A percentile compares a stretch with the other conserved stretches of the same genome.
Conservation (phyloP, 2,329 filamentous ascomycete species). For the Cryphonectria japonica region DNA sequence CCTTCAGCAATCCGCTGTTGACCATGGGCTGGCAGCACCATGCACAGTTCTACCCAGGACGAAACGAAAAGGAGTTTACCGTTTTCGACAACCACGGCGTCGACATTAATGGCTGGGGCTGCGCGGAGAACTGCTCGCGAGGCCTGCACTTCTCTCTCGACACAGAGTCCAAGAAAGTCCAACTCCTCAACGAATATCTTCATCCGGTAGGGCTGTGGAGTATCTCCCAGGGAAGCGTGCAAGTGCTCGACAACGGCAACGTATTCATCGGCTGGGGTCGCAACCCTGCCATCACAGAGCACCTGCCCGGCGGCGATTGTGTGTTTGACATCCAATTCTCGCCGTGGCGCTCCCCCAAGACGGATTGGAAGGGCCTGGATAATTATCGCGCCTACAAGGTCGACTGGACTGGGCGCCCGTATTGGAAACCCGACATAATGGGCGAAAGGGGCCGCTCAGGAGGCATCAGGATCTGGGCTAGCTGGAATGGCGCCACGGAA, state of each 20-base stretch:
- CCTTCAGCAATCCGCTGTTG: slow-evolving; percentile 36
- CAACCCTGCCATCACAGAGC: slow-evolving; percentile 51
- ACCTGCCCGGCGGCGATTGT: slow-evolving; percentile 40
- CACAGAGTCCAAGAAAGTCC: slow-evolving; percentile 45
- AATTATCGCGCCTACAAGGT: slow-evolving; percentile 37
- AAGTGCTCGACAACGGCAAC: slow-evolving; percentile 15
- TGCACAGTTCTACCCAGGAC: slow-evolving; percentile 44
- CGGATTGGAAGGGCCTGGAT: slow-evolving; percentile 27
- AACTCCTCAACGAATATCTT: slow-evolving; percentile 43
- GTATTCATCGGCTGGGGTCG: slow-evolving; percentile 39
- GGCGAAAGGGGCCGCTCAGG: slow-evolving; percentile 26
- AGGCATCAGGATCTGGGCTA: slow-evolving; percentile 20
- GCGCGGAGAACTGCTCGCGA: slow-evolving; percentile 30
- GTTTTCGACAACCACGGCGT: slow-evolving; percentile 51
- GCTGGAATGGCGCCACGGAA: slow-evolving; percentile 31
- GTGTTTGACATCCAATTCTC: slow-evolving; percentile 48
- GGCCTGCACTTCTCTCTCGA: slow-evolving; percentile 46
- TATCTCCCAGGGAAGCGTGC: slow-evolving; percentile 34
- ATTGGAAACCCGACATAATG: slow-evolving; percentile 31
- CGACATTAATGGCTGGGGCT: slow-evolving; percentile 16
- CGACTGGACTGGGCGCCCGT: slow-evolving; percentile 29
- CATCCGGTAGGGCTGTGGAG: slow-evolving; percentile 41
- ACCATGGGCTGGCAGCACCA: slow-evolving; percentile 51
- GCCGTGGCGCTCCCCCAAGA: slow-evolving; percentile 31
- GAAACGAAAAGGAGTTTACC: slow-evolving; percentile 44